Evolutionary conservation across 2,329 filamentous ascomycete genomes (phyloP), one percentile per base, ranked within the genome.

Genomic region (Penicillium sp.): DNA sequence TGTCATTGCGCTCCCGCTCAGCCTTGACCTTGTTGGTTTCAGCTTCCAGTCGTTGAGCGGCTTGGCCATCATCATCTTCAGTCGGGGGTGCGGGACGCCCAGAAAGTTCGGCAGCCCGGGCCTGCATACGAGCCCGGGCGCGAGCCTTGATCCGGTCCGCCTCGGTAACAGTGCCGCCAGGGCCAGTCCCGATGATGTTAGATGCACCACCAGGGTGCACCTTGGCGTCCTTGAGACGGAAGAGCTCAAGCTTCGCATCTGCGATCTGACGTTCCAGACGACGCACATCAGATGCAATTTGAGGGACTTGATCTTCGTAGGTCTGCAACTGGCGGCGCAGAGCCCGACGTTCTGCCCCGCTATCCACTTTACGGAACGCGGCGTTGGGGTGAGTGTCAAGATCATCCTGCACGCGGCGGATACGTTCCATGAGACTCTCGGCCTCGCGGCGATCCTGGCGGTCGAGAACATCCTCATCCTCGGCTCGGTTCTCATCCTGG

Each of bases 121-220:
- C 91, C 73, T 97, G 92, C 93, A 99, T 99, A 84, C 96, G 95
- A 33, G 92, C 92, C 73, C 91, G 95, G 28, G 93, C 92, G 59
- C 91, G 84, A 30, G 93, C 93, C 75, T 96, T 97, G 58, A 97
- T 81, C 46, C 92, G 84, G 72, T 99, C 93, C 3, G 89, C 87
- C 71, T 99, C 93, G 0, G 93, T 99, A 35, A 99, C 83, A 37
- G 83, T 75, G 44, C 93, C 93, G 36, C 92, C 92, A 50, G 91
- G 92, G 9, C 93, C 93, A 53, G 92, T 97, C 38, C 93, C 93
- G 51, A 97, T 82, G 55, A 99, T 89, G 27, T 84, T 80, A 16
- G 87, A 78, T 9, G 89, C 86, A 64, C 87, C 89, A 56, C 84
- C 81, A 3, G 93, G 93, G 66, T 97, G 82, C 2, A 88, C 88